phyloP scores from a whole-genome alignment of 2,329 filamentous ascomycete genomes.

The Fusarium sp. region DNA sequence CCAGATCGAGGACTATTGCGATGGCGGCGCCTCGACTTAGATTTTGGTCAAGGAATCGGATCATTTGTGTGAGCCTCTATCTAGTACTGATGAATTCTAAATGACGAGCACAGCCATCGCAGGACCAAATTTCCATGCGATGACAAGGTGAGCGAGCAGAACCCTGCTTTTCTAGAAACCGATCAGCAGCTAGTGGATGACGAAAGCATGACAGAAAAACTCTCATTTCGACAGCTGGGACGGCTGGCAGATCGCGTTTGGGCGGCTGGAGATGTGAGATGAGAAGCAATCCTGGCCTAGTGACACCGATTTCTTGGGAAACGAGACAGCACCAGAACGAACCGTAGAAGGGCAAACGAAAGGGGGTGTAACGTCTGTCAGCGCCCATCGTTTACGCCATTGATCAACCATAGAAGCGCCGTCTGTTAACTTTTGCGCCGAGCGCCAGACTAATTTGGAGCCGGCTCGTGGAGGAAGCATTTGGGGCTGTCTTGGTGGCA shows the following conservation, averaged over 20 bases:
- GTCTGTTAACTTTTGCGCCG: constrained; percentile 34
- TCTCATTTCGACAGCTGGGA: constrained; percentile 13
- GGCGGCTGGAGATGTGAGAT: constrained; percentile 29
- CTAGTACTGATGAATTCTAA: neutral
- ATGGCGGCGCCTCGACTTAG: constrained; percentile 33
- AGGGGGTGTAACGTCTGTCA: constrained; percentile 40
- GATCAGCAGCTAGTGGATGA: constrained; percentile 34
- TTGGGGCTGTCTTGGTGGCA: constrained; percentile 37
- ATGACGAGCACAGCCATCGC: constrained; percentile 8
- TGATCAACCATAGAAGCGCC: constrained; percentile 34
- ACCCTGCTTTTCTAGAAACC: constrained; percentile 19
- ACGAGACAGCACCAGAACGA: constrained; percentile 28
- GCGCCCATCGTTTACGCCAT: constrained; percentile 36
- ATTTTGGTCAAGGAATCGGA: constrained; percentile 16
- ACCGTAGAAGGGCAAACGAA: constrained; percentile 40
- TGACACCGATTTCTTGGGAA: constrained; percentile 33
- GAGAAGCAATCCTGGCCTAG: constrained; percentile 29
- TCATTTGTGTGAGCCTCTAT: constrained; percentile 3
- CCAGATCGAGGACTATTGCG: constrained; percentile 14
- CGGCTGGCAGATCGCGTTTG: constrained; percentile 19
- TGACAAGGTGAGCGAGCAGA: neutral
- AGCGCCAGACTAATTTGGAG: constrained; percentile 41
- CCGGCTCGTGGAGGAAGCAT: constrained; percentile 34
- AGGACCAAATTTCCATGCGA: neutral
- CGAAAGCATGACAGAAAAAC: constrained; percentile 24